These are phyloP conservation scores for Penicillium cataractarum DNA, from an alignment of 495 filamentous ascomycete species.

Conservation along the genomic window DNA sequence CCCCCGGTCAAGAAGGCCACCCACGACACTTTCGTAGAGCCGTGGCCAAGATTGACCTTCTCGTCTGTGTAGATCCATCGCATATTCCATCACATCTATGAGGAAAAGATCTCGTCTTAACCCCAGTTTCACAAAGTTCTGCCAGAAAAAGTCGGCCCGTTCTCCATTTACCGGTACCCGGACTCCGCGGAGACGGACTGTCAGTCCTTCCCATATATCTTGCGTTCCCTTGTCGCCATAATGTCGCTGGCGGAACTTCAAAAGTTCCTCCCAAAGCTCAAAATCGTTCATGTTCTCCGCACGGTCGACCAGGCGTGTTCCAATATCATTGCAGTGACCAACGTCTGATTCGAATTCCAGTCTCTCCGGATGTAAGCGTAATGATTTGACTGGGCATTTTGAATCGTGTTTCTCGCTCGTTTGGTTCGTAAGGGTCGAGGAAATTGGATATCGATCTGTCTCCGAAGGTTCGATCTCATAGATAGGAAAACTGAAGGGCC, in stretches of 20 bases:
- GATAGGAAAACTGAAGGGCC: constrained; percentile 33
- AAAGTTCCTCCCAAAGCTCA: constrained; percentile 65
- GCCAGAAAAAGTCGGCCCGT: constrained; percentile 60
- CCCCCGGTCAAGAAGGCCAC: constrained; percentile 44
- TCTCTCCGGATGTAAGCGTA: constrained; percentile 36
- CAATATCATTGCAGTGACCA: constrained; percentile 38
- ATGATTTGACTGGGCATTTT: constrained; percentile 5
- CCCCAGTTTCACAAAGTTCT: constrained; percentile 54
- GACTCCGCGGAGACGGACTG: constrained; percentile 42
- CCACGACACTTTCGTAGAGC: constrained; percentile 55
- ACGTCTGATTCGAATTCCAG: constrained; percentile 59
- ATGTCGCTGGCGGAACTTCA: constrained; percentile 62
- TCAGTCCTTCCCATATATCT: constrained; percentile 66
- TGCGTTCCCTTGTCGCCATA: constrained; percentile 62
- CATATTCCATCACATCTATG: constrained; percentile 56
- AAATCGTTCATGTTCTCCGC: constrained; percentile 53
- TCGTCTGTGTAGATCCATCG: constrained; percentile 50
- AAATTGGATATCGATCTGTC: constrained; percentile 1
- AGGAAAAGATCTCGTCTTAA: constrained; percentile 52
- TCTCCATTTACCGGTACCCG: constrained; percentile 51
- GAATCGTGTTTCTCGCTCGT: background rate
- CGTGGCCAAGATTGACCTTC: constrained; percentile 47
- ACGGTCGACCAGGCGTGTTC: constrained; percentile 57
- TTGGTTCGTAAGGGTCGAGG: background rate
- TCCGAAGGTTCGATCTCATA: constrained; percentile 32